Evolutionary conservation across 225 moss, liverwort and hornwort genomes (phyloP).

Genomic region (Takakia lepidozioides): DNA sequence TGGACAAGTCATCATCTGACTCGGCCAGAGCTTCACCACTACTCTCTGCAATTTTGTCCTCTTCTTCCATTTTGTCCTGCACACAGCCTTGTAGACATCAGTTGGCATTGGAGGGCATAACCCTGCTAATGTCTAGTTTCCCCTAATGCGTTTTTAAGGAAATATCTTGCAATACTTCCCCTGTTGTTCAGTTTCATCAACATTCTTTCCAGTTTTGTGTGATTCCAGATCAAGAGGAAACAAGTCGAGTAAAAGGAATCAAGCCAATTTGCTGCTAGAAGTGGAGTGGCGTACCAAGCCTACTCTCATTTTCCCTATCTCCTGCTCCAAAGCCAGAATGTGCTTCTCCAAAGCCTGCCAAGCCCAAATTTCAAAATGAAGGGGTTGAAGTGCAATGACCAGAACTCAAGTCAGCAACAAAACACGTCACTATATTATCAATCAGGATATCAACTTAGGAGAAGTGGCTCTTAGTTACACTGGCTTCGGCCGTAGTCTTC

Average conservation of each 20-base stretch:
- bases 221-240: neutral
- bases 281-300: constrained; percentile 60
- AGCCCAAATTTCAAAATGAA: neutral
- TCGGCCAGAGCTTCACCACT: constrained; percentile 9
- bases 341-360: constrained; percentile 85
- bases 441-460: too few relatives aligned
- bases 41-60: constrained; percentile 16
- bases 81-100: too few relatives aligned
- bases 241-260: neutral
- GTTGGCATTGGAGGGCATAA: too few relatives aligned
- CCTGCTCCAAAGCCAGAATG: constrained; percentile 63
- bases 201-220: neutral
- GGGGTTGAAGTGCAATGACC: neutral
- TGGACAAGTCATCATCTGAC: constrained; percentile 5
- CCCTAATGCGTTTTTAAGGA: too few relatives aligned
- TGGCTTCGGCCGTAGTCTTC: too few relatives aligned
- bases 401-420: too few relatives aligned
- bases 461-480: too few relatives aligned
- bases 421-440: too few relatives aligned
- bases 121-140: too few relatives aligned
- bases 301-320: constrained; percentile 61
- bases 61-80: constrained; percentile 55
- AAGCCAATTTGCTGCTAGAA: neutral
- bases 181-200: too few relatives aligned
- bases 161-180: too few relatives aligned